Conservation (phyloP, 2,329 filamentous ascomycete species). For the Botrytis pseudocinerea region DNA sequence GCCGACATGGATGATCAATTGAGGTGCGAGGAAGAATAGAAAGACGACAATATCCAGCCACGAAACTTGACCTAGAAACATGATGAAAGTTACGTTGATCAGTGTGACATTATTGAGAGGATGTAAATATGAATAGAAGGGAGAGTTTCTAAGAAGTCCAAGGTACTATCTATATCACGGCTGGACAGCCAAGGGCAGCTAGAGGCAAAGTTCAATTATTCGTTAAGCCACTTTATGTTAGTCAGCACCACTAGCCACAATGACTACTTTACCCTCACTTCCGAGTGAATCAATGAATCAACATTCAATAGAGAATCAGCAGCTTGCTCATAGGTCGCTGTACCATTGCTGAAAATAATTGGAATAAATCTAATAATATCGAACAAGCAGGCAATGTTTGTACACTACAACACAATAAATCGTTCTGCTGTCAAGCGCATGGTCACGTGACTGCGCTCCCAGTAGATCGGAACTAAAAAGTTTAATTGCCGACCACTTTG, state of each 20-base stretch:
- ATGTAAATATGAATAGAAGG: neutral
- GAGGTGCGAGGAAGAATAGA: slow-evolving; percentile 67
- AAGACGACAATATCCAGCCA: slow-evolving; percentile 76
- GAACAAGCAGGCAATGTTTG: neutral
- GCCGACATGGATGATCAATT: slow-evolving; percentile 69
- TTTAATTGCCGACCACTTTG: slow-evolving; percentile 22
- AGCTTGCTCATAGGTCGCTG: neutral
- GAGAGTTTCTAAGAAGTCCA: neutral
- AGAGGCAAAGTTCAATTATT: neutral
- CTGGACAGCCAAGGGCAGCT: neutral
- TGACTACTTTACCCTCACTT: no score
- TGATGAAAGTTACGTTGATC: slow-evolving; percentile 40
- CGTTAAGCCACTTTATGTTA: neutral
- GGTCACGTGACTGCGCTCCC: neutral
- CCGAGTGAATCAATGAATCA: neutral
- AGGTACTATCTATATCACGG: neutral
- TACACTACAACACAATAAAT: neutral
- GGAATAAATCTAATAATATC: neutral
- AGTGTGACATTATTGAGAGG: neutral
- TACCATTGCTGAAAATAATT: neutral
- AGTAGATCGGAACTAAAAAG: slow-evolving; percentile 18
- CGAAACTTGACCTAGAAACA: slow-evolving; percentile 74
- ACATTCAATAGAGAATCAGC: neutral
- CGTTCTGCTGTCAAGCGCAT: no score
- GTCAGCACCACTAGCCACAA: neutral